Percentiles rank a stretch among this genome's conserved stretches.
phyloP scores from a whole-genome alignment of 495 filamentous ascomycete species.

The Annulohypoxylon maeteangense region DNA sequence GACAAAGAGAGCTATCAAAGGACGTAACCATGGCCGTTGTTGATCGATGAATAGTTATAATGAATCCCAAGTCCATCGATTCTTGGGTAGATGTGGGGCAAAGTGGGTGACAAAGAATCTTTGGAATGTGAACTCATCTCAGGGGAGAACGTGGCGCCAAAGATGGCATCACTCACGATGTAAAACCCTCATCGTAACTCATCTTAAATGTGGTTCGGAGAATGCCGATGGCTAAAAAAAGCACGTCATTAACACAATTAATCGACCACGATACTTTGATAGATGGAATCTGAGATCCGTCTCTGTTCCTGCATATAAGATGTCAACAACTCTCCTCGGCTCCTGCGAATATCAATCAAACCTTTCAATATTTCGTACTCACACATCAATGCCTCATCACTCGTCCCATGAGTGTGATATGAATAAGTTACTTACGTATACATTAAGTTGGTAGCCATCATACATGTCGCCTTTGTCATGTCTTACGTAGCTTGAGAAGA shows the following conservation, averaged over 20 bases:
- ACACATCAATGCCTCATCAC: neutral
- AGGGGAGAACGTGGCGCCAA: slow-evolving; percentile 19
- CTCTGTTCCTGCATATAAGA: neutral
- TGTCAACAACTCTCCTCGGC: neutral
- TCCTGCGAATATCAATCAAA: neutral
- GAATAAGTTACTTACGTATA: neutral
- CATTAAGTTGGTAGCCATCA: neutral
- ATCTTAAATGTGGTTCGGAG: slow-evolving; percentile 16
- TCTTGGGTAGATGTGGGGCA: slow-evolving; percentile 15
- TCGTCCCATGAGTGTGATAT: neutral
- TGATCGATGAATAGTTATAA: slow-evolving; percentile 44
- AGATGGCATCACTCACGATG: slow-evolving; percentile 17
- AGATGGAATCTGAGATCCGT: neutral
- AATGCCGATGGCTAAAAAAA: slow-evolving; percentile 18
- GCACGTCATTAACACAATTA: neutral
- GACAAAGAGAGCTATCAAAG: slow-evolving; percentile 48
- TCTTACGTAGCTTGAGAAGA: neutral
- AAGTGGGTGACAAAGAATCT: slow-evolving; percentile 41
- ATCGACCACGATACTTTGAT: slow-evolving; percentile 1
- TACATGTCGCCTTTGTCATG: slow-evolving; percentile 23
- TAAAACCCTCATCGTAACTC: slow-evolving; percentile 22
- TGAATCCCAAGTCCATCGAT: slow-evolving; percentile 31
- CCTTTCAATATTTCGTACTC: neutral
- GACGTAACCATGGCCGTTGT: slow-evolving; percentile 44
- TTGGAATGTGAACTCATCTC: slow-evolving; percentile 48